These are phyloP conservation scores for Termitomyces sp. DNA, from an alignment of 768 basidiomycete species.

Conservation along the genomic window DNA sequence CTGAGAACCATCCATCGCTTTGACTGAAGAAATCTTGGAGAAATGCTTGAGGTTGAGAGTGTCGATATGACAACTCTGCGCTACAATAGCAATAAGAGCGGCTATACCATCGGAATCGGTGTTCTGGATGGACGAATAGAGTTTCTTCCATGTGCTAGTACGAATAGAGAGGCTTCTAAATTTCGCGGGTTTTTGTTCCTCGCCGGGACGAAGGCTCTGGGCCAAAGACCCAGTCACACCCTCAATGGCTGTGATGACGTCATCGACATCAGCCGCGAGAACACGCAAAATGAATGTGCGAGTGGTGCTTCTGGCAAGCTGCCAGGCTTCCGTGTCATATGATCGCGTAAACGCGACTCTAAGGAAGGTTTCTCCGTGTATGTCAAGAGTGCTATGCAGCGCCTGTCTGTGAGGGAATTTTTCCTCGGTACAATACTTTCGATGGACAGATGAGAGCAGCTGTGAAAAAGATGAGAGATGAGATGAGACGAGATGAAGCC, in stretches of 20 bases:
- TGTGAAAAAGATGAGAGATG: conserved; percentile 8
- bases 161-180: conserved; percentile 39
- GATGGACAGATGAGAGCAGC: conserved; percentile 28
- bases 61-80: conserved; percentile 65
- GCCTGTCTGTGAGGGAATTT: conserved; percentile 16
- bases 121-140: conserved; percentile 55
- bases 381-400: conserved; percentile 29
- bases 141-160: conserved; percentile 62
- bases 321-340: conserved; percentile 30
- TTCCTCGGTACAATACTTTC: conserved; percentile 17
- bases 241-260: conserved; percentile 25
- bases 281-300: conserved; percentile 29
- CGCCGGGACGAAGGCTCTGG: conserved; percentile 11
- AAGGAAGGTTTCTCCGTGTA: conserved; percentile 33
- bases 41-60: conserved; percentile 50
- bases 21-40: conserved; percentile 24
- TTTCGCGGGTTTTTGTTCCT: conserved; percentile 5
- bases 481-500: background rate
- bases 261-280: conserved; percentile 27
- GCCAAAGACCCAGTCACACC: conserved; percentile 26
- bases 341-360: conserved; percentile 31
- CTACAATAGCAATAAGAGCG: conserved; percentile 51
- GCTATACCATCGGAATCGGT: conserved; percentile 56
- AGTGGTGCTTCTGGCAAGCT: conserved; percentile 25
- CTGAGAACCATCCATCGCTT: conserved; percentile 19